Conservation (phyloP, 2,329 filamentous ascomycete genomes). For the Botrytis aclada region DNA sequence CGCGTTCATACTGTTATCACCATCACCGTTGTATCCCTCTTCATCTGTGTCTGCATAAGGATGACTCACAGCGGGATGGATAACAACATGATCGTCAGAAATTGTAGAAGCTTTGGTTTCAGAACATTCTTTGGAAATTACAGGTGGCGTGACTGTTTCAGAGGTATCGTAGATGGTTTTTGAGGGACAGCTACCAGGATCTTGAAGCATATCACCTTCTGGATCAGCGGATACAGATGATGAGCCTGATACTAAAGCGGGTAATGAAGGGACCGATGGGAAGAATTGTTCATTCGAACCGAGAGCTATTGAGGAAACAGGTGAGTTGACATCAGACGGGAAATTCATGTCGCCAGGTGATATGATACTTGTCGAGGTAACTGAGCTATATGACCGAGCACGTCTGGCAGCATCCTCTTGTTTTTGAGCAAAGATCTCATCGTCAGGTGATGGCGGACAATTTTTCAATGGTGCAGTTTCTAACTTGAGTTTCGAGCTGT, state of each 20-base stretch:
- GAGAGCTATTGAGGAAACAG: conserved; percentile 47
- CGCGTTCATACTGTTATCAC: conserved; percentile 25
- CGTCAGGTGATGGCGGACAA: conserved; percentile 48
- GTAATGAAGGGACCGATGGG: conserved; percentile 62
- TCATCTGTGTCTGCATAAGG: conserved; percentile 31
- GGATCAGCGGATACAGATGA: conserved; percentile 62
- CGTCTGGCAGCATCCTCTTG: conserved; percentile 28
- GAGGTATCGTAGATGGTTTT: conserved; percentile 30
- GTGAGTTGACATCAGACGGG: conserved; percentile 29
- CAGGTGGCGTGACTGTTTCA: conserved; percentile 33
- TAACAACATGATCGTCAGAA: conserved; percentile 15
- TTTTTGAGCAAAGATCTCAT: conserved; percentile 39
- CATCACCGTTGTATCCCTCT: conserved; percentile 35
- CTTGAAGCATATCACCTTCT: conserved; percentile 57
- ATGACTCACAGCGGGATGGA: not conserved
- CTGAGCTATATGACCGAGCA: conserved; percentile 34
- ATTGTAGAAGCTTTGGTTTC: conserved; percentile 20
- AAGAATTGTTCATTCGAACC: conserved; percentile 43
- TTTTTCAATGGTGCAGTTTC: conserved; percentile 21
- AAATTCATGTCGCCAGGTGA: conserved; percentile 31
- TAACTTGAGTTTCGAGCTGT: conserved; percentile 9
- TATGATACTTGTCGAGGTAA: conserved; percentile 43
- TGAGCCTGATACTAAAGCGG: conserved; percentile 60
- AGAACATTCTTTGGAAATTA: conserved; percentile 29
- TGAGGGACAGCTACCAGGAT: conserved; percentile 49